A percentile compares a stretch with the other conserved stretches of the same genome.
These are phyloP conservation scores for Schizopora paradoxa DNA, from an alignment of 1,284 basidiomycete species.

Conservation along the genomic window DNA sequence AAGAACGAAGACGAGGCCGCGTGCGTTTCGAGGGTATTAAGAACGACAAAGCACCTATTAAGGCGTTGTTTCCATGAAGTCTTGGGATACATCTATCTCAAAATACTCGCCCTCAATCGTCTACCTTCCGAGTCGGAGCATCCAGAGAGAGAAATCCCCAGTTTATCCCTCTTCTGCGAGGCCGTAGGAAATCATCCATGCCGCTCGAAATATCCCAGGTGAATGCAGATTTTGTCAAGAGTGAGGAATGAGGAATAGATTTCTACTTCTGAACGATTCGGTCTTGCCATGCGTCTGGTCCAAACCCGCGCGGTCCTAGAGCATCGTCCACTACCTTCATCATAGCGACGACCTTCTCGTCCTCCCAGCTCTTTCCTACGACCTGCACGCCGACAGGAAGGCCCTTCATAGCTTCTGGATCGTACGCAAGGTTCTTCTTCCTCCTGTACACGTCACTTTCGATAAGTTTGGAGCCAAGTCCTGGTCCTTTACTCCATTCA, in stretches of 20 bases:
- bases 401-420: slow-evolving; percentile 68
- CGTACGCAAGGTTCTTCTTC: slow-evolving; percentile 50
- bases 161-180: too few species aligned
- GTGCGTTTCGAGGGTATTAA: too few species aligned
- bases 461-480: slow-evolving; percentile 47
- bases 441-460: slow-evolving; percentile 58
- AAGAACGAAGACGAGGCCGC: too few species aligned
- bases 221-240: too few species aligned
- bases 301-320: slow-evolving; percentile 53
- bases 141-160: too few species aligned
- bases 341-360: slow-evolving; percentile 79
- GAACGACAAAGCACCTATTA: too few species aligned
- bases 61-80: too few species aligned
- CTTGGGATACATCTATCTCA: too few species aligned
- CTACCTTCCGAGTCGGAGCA: too few species aligned
- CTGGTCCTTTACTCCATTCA: slow-evolving; percentile 46
- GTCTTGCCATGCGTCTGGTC: slow-evolving; percentile 32
- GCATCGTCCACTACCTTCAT: slow-evolving; percentile 78
- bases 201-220: too few species aligned
- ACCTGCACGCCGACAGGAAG: slow-evolving; percentile 84
- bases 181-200: too few species aligned
- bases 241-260: background rate
- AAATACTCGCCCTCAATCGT: too few species aligned
- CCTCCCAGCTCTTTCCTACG: slow-evolving; percentile 74
- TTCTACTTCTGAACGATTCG: background rate